Percentiles rank a stretch among this genome's conserved stretches.
Conservation (phyloP, 805 yeast genomes). For the Tetrapisispora pingtungensis region DNA sequence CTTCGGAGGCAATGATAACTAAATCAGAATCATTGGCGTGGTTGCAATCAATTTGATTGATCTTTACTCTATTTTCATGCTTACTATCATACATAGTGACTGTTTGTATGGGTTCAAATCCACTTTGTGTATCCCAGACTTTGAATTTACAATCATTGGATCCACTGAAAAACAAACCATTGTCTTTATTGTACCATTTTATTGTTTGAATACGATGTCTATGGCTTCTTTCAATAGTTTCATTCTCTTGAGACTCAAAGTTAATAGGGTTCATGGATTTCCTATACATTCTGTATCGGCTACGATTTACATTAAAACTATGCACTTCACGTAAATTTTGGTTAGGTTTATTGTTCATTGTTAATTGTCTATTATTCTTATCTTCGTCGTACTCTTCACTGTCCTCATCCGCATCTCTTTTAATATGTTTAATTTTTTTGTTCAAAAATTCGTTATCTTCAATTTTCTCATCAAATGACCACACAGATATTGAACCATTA, state of each 20-base stretch:
- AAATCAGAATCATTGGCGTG: constrained; percentile 35
- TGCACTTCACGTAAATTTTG: constrained; percentile 10
- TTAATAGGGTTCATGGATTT: constrained; percentile 5
- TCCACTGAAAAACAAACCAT: constrained; percentile 74
- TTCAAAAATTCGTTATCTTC: constrained; percentile 2
- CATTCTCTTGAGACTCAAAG: neutral
- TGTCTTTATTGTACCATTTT: constrained; percentile 84
- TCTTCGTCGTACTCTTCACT: neutral
- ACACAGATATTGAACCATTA: constrained; percentile 30
- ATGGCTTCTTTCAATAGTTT: neutral
- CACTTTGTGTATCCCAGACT: constrained; percentile 67
- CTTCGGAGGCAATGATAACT: constrained; percentile 64
- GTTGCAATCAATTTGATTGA: constrained; percentile 53
- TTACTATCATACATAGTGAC: constrained; percentile 39
- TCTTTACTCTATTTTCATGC: constrained; percentile 38
- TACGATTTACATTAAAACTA: constrained; percentile 14
- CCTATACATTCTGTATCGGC: constrained; percentile 17
- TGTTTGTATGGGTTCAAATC: constrained; percentile 46
- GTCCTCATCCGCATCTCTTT: neutral
- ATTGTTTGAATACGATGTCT: constrained; percentile 62
- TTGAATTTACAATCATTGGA: constrained; percentile 72
- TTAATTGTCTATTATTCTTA: no score
- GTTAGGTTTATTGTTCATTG: no score
- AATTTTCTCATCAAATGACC: constrained; percentile 18
- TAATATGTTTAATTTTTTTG: constrained; percentile 19